These are phyloP conservation scores for Stagonosporopsis rhizophila DNA, from an alignment of 2,329 filamentous ascomycete genomes.

Conservation along the genomic window DNA sequence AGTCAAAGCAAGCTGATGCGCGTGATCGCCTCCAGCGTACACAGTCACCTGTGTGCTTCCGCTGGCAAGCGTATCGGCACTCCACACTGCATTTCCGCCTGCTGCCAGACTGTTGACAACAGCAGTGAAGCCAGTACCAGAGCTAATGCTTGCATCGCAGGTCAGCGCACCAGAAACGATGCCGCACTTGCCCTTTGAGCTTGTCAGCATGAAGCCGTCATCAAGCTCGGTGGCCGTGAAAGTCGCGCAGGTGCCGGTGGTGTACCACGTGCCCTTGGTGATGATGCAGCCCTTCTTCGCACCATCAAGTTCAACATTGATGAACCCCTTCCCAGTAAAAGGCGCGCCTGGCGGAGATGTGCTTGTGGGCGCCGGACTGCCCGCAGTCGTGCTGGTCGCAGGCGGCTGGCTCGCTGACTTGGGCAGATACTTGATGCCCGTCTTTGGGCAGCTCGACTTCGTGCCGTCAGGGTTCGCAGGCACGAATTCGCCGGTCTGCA, in stretches of 20 bases:
- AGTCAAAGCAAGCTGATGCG: slow-evolving; percentile 43
- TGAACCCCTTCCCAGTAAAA: slow-evolving; percentile 65
- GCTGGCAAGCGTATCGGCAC: slow-evolving; percentile 52
- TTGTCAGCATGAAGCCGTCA: slow-evolving; percentile 42
- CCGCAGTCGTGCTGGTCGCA: slow-evolving; percentile 37
- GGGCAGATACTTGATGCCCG: slow-evolving; percentile 70
- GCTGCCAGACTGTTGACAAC: slow-evolving; percentile 47
- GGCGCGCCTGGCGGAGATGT: slow-evolving; percentile 50
- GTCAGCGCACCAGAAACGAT: slow-evolving; percentile 61
- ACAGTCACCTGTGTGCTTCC: slow-evolving; percentile 56
- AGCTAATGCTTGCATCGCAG: slow-evolving; percentile 60
- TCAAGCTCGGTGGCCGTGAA: slow-evolving; percentile 60
- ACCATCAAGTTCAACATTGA: slow-evolving; percentile 63
- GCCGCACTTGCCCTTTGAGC: slow-evolving; percentile 57
- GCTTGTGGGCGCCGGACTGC: slow-evolving; percentile 36
- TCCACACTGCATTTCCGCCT: slow-evolving; percentile 51
- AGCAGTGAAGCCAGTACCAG: slow-evolving; percentile 52
- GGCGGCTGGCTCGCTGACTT: slow-evolving; percentile 54
- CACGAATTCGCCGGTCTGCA: slow-evolving; percentile 68
- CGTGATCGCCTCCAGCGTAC: slow-evolving; percentile 48
- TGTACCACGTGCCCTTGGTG: slow-evolving; percentile 71
- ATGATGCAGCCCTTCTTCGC: slow-evolving; percentile 71
- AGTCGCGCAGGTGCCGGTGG: slow-evolving; percentile 70
- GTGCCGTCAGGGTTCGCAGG: slow-evolving; percentile 64
- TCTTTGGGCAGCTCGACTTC: slow-evolving; percentile 67